These are phyloP conservation scores for Aplosporella prunicola DNA, from an alignment of 2,329 filamentous ascomycete species.

Conservation along the genomic window DNA sequence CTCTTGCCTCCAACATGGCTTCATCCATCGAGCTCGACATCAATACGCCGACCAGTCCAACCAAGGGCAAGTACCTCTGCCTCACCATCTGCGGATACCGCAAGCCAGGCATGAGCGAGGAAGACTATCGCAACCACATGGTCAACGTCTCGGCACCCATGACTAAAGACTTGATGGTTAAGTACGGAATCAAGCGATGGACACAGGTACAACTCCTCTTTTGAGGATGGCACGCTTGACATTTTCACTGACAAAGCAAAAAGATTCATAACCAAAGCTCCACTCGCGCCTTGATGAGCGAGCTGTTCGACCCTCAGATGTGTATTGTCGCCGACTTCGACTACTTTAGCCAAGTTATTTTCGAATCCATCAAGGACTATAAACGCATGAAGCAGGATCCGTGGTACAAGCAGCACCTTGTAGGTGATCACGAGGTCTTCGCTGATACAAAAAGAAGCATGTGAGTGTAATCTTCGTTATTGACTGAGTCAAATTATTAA, in stretches of 20 bases:
- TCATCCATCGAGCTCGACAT: too few species aligned
- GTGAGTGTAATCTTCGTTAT: conserved; percentile 15
- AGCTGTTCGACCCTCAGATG: conserved; percentile 39
- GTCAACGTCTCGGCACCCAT: conserved; percentile 37
- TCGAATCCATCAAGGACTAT: conserved; percentile 37
- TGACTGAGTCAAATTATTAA: too few species aligned
- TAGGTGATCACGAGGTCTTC: conserved; percentile 41
- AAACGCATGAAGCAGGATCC: conserved; percentile 42
- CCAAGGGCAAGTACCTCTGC: conserved; percentile 33
- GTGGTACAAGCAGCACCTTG: conserved; percentile 38
- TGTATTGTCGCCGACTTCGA: conserved; percentile 42
- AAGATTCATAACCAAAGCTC: conserved; percentile 2
- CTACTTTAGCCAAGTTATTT: conserved; percentile 42
- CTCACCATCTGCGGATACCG: conserved; percentile 43
- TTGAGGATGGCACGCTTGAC: background rate
- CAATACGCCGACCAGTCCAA: too few species aligned
- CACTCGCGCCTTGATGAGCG: conserved; percentile 6
- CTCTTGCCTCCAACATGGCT: too few species aligned
- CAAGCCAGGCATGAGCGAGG: conserved; percentile 39
- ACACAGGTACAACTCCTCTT: conserved; percentile 28
- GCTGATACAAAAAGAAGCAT: conserved; percentile 39
- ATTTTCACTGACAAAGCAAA: background rate
- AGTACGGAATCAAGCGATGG: conserved; percentile 41
- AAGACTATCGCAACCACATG: conserved; percentile 42
- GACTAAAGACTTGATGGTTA: conserved; percentile 40